Evolutionary conservation across 352 stramenopile genomes (phyloP).

Genomic region (Globisporangium sylvaticum): DNA sequence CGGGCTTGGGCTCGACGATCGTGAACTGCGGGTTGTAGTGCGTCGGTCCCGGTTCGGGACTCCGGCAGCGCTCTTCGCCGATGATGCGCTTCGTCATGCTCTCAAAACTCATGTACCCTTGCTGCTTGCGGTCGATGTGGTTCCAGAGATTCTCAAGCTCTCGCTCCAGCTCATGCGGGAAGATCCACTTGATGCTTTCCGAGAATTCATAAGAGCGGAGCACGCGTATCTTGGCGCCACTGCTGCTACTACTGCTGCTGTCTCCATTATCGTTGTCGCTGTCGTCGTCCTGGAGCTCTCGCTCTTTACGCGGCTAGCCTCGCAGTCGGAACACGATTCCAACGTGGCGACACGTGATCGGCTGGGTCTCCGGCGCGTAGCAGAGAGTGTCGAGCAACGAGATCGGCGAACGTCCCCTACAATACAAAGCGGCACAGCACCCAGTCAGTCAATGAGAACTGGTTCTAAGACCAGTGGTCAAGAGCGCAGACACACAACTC

Average conservation of each 20-base stretch:
- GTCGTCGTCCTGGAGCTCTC: slow-evolving; percentile 7
- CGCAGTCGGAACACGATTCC: slow-evolving; percentile 46
- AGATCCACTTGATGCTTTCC: slow-evolving; percentile 43
- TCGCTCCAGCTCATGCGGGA: slow-evolving; percentile 41
- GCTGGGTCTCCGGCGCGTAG: slow-evolving; percentile 41
- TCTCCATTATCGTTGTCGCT: neutral
- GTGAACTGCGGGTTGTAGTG: slow-evolving; percentile 61
- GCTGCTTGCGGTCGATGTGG: slow-evolving; percentile 18
- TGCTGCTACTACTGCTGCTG: neutral
- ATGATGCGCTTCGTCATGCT: slow-evolving; percentile 22
- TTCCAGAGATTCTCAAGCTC: slow-evolving; percentile 62
- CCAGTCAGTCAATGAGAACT: too few relatives aligned
- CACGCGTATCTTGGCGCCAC: neutral
- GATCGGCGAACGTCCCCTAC: slow-evolving; percentile 35
- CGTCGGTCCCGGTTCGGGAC: slow-evolving; percentile 59
- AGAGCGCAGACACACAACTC: neutral
- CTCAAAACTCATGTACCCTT: slow-evolving; percentile 17
- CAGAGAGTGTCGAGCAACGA: slow-evolving; percentile 50
- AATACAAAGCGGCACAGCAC: neutral
- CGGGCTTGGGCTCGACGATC: slow-evolving; percentile 33
- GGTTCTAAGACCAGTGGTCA: too few relatives aligned
- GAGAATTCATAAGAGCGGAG: slow-evolving; percentile 35
- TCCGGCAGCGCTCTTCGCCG: slow-evolving; percentile 28
- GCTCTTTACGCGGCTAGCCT: slow-evolving; percentile 12
- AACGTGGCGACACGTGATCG: slow-evolving; percentile 48